Conservation (phyloP, 2,329 filamentous ascomycete species). For the Leptosphaerulina australis region DNA sequence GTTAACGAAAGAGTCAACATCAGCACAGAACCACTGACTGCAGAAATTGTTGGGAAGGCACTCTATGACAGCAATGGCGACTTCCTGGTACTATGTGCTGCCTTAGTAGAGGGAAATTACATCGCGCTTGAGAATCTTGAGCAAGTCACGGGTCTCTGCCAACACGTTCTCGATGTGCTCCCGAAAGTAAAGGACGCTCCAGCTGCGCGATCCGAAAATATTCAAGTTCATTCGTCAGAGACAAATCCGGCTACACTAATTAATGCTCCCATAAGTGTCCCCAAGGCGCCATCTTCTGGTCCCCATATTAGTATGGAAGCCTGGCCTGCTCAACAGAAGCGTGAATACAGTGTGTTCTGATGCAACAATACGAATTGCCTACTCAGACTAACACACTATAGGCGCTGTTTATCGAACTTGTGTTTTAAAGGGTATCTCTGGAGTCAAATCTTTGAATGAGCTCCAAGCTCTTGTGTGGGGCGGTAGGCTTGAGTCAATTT, state of each 20-base stretch:
- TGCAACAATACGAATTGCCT: fast-evolving
- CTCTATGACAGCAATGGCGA: conserved; percentile 28
- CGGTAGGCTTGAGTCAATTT: conserved; percentile 43
- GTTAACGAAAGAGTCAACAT: conserved; percentile 27
- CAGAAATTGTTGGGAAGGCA: conserved; percentile 20
- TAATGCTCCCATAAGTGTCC: neutral
- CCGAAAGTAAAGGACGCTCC: conserved; percentile 19
- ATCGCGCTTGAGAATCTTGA: conserved; percentile 30
- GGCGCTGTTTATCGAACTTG: conserved; percentile 33
- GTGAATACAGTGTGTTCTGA: conserved; percentile 33
- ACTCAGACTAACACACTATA: conserved; percentile 20
- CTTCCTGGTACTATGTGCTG: conserved; percentile 31
- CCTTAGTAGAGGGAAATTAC: conserved; percentile 26
- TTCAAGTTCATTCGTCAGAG: too few relatives aligned
- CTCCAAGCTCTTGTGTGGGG: conserved; percentile 49
- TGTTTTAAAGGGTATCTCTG: conserved; percentile 34
- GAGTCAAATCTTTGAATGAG: conserved; percentile 32
- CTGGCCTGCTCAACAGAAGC: conserved; percentile 42
- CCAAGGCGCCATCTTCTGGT: conserved; percentile 2
- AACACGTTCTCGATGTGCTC: conserved; percentile 25
- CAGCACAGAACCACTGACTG: conserved; percentile 9
- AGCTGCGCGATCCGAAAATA: neutral
- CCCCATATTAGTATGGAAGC: conserved; percentile 20
- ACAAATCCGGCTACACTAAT: neutral
- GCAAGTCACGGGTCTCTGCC: conserved; percentile 32